Evolutionary conservation across 2,329 filamentous ascomycete species (phyloP), one percentile per base, ranked within the genome.

Genomic region (Pyrenophora teres): DNA sequence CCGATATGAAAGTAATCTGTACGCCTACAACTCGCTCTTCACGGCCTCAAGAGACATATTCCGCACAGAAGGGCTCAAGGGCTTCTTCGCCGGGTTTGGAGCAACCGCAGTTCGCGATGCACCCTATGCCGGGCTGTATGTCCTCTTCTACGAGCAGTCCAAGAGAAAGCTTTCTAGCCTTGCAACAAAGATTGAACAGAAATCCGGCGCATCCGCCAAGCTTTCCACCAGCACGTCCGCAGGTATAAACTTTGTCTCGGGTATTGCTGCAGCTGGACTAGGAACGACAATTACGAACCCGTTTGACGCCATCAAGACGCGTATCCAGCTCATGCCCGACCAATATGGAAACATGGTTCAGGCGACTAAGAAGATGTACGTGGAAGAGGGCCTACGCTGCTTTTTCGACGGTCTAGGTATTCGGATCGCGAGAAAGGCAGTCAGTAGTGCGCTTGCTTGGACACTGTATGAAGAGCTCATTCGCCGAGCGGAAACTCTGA

Each of bases 391-490:
- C 0, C 63, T 89, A 16, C 82, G 87, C 46, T 89, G 89, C 54
- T 80, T 99, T 51, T 92, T 94, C 75, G 89, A 94, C 71, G 94
- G 94, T 1, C 75, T 99, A 49, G 90, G 84, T 1, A 78, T 99
- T 61, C 83, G 94, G 50, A 96, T 97, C 81, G 89, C 87, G 39
- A 83, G 94, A 62, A 99, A 99, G 74, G 93, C 92, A 4, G 76
- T 97, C 38, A 97, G 92, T 74, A 93, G 89, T 45, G 94, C 94
- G n/a, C 80, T 97, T 62, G 93, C 93, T 6, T 99, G 94, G 94
- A 97, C 93, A 8, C 81, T 97, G 35, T 99, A 99, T 69, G 94
- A 99, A 77, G 93, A 97, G 74, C 75, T 97, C 64, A 88, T 97
- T 57, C 80, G 92, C 54, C 82, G 89, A 63, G 88, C 88, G 1